Base-by-base conservation (phyloP, 2,329 filamentous ascomycete species). In the Aspergillus candidus region DNA sequence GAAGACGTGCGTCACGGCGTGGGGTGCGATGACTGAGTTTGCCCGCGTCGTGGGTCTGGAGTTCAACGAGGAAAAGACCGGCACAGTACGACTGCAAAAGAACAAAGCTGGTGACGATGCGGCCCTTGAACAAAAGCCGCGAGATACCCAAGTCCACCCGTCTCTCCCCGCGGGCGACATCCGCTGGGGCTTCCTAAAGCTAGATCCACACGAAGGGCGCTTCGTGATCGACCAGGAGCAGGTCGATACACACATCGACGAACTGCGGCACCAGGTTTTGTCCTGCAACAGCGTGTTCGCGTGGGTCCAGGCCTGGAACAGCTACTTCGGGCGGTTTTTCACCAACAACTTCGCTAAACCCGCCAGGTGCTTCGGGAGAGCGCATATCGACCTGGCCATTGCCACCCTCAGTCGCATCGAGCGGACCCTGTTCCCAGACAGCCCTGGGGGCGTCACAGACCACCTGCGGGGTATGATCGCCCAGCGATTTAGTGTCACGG, bases 271-370 rank as follows among this genome's bases (percentile, higher is more conserved):
- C 4, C 81, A 85, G 52, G 73, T 85, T 4, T 66, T 68, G 5
- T 69, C 73, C 18, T 76, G 74, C 47, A 72, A 72, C 46, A 80
- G 74, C 47, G 63, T 82, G 6, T 77, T 83, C 48, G 67, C 74
- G 18, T 82, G 76, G 71, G 71, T 82, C 3, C 73, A 80, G 51
- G 77, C 76, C 0, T 82, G 78, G 71, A 82, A 82, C 52, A 74
- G 69, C 32, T 81, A 80, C 55, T 72, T 76, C 27, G 70, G 68
- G 6, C 70, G 72, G 1, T 82, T 81, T 59, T 80, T 82, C 55
- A 65, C 66, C 40, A 75, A 73, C 50, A 80, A 80, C 53, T 80
- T 82, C 47, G 77, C 73, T 6, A 72, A 72, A 42, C 72, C 77
- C 3, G 73, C 76, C 11, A 69, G 74, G 44, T 78, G 75, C 49